Conservation (phyloP, 2,329 filamentous ascomycete species). For the Botrytis sinoallii region DNA sequence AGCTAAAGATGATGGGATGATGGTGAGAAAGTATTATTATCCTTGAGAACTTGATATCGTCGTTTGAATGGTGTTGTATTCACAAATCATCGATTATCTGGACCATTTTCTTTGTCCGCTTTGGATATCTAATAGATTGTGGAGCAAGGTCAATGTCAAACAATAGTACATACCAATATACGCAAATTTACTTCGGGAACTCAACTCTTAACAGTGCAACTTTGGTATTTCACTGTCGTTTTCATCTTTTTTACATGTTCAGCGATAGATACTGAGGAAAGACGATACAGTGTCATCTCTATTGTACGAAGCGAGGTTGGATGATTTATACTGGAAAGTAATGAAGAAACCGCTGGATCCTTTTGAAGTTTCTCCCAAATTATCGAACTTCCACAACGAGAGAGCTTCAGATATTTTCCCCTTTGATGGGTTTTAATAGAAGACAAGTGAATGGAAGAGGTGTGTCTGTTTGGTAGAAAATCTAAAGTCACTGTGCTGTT, state of each 20-base stretch:
- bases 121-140: too few relatives aligned
- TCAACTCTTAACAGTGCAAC: not conserved
- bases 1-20: not conserved
- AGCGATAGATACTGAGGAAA: not conserved
- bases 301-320: not conserved
- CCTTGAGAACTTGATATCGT: too few relatives aligned
- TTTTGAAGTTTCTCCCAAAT: not conserved
- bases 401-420: too few relatives aligned
- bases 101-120: fast-evolving
- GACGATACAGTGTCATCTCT: not conserved
- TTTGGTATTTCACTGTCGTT: not conserved
- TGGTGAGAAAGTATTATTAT: not conserved
- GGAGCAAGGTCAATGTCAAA: too few relatives aligned
- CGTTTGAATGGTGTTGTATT: too few relatives aligned
- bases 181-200: too few relatives aligned
- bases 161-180: too few relatives aligned
- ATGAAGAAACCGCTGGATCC: not conserved
- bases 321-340: fast-evolving
- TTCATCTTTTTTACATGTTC: too few relatives aligned
- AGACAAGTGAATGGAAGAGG: fast-evolving
- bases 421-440: too few relatives aligned
- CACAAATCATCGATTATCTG: too few relatives aligned
- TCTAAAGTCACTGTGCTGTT: not conserved
- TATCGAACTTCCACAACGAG: not conserved
- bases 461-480: not conserved